These are phyloP conservation scores for Pichia sp. DNA, from an alignment of 1,139 yeast genomes.

Conservation along the genomic window DNA sequence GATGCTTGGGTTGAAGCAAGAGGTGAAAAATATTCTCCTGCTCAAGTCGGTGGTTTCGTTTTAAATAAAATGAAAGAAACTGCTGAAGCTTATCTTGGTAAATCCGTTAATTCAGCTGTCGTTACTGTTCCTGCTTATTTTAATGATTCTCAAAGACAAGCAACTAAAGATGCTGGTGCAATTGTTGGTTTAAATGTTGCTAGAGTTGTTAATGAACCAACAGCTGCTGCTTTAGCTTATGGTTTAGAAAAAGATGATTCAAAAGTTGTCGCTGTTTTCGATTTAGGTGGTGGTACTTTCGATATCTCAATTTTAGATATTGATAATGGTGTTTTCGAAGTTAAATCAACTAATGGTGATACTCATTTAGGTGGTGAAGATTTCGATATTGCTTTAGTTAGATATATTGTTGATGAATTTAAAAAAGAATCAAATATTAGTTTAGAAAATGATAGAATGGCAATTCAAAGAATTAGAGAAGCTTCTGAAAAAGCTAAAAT, in stretches of 20 bases:
- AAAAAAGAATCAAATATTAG: slow-evolving; percentile 90
- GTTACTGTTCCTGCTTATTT: slow-evolving; percentile 98
- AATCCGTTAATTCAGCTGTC: slow-evolving; percentile 81
- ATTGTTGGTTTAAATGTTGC: slow-evolving; percentile 93
- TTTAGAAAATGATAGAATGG: slow-evolving; percentile 91
- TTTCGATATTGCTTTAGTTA: slow-evolving; percentile 75
- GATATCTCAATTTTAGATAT: slow-evolving; percentile 81
- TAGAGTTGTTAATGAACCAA: slow-evolving; percentile 98
- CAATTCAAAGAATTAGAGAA: slow-evolving; percentile 98
- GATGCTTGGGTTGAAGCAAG: slow-evolving; percentile 99
- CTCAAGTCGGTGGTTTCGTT: slow-evolving; percentile 96
- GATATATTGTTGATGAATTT: slow-evolving; percentile 87
- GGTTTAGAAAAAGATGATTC: slow-evolving; percentile 84
- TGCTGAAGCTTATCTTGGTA: slow-evolving; percentile 87
- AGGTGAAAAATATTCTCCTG: slow-evolving; percentile 90
- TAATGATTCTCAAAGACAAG: slow-evolving; percentile 98
- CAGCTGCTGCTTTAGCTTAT: slow-evolving; percentile 98
- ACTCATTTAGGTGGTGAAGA: slow-evolving; percentile 92
- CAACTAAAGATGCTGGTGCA: slow-evolving; percentile 98
- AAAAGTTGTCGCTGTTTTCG: slow-evolving; percentile 77
- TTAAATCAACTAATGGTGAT: slow-evolving; percentile 84
- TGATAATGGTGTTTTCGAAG: slow-evolving; percentile 85
- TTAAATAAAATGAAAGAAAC: slow-evolving; percentile 96
- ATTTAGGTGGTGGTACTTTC: slow-evolving; percentile 86
- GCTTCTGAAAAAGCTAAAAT: slow-evolving; percentile 99